These are phyloP conservation scores for Angophora floribunda DNA, from an alignment of 345 rosid species.

Conservation along the genomic window DNA sequence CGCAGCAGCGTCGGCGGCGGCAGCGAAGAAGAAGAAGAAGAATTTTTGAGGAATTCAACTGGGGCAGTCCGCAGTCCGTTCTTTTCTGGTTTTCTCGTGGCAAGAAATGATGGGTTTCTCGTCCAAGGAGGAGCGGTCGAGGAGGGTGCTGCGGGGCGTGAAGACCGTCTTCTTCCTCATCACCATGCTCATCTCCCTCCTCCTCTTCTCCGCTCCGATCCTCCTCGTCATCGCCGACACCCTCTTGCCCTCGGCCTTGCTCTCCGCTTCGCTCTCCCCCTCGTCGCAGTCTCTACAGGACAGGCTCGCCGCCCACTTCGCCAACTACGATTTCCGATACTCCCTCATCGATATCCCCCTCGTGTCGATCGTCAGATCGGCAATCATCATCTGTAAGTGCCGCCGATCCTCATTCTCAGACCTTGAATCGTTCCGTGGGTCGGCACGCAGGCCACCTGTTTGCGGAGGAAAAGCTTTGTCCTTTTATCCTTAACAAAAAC, in stretches of 20 bases:
- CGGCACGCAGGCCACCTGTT: neutral
- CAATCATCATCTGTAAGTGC: constrained; percentile 74
- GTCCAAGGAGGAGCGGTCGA: constrained; percentile 52
- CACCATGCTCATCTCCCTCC: constrained; percentile 65
- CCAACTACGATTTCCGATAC: constrained; percentile 56
- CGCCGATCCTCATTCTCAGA: neutral
- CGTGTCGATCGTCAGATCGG: constrained; percentile 70
- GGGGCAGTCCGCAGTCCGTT: neutral
- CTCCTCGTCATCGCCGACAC: constrained; percentile 71
- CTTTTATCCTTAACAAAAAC: neutral
- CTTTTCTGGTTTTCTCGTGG: neutral
- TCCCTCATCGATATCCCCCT: constrained; percentile 86
- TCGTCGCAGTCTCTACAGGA: constrained; percentile 10
- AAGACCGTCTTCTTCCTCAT: constrained; percentile 70
- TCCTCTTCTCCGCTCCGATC: constrained; percentile 77
- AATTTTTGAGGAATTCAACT: neutral
- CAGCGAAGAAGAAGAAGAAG: neutral
- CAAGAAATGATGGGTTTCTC: constrained; percentile 41
- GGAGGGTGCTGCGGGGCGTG: constrained; percentile 36
- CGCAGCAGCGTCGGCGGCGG: neutral
- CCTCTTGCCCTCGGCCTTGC: constrained; percentile 70
- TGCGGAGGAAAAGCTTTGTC: neutral
- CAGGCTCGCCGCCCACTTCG: constrained; percentile 13
- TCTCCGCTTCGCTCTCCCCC: constrained; percentile 46
- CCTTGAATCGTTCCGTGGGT: neutral